Conservation (phyloP, 495 filamentous ascomycete species). For the Xylaria curta region DNA sequence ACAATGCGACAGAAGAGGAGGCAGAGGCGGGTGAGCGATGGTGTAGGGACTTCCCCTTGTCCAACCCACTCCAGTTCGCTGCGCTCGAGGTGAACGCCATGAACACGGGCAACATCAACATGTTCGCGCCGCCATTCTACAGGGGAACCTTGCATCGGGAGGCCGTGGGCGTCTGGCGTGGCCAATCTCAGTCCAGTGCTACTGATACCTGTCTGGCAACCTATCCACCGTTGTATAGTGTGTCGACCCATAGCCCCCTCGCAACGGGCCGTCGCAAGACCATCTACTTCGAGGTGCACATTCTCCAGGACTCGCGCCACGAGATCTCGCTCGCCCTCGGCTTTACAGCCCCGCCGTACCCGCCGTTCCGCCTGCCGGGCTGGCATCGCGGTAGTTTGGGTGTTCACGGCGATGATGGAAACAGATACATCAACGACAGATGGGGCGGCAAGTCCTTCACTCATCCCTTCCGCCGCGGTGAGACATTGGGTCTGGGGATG, state of each 20-base stretch:
- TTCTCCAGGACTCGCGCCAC: constrained; percentile 50
- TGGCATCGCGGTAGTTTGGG: constrained; percentile 89
- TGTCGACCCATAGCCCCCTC: constrained; percentile 69
- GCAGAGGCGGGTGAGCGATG: constrained; percentile 76
- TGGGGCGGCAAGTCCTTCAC: constrained; percentile 82
- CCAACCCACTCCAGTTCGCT: constrained; percentile 57
- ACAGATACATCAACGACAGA: constrained; percentile 83
- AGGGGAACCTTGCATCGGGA: constrained; percentile 40
- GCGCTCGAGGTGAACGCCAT: constrained; percentile 45
- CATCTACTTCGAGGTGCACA: constrained; percentile 81
- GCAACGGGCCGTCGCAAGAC: constrained; percentile 58
- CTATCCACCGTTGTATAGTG: constrained; percentile 78
- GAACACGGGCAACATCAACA: constrained; percentile 42
- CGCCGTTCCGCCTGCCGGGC: constrained; percentile 83
- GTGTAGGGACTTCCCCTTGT: constrained; percentile 69
- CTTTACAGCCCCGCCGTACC: constrained; percentile 82
- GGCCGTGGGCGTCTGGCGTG: constrained; percentile 54
- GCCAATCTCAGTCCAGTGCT: constrained; percentile 38
- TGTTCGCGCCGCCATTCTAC: constrained; percentile 43
- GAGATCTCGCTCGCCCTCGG: constrained; percentile 77
- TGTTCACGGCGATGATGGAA: constrained; percentile 90
- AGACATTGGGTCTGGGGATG: constrained; percentile 69
- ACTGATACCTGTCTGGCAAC: constrained; percentile 65
- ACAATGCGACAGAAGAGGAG: constrained; percentile 74
- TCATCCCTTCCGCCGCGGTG: constrained; percentile 51